These are phyloP conservation scores for Arctostaphylos glauca DNA, from an alignment of 148 eudicot species.

Conservation along the genomic window DNA sequence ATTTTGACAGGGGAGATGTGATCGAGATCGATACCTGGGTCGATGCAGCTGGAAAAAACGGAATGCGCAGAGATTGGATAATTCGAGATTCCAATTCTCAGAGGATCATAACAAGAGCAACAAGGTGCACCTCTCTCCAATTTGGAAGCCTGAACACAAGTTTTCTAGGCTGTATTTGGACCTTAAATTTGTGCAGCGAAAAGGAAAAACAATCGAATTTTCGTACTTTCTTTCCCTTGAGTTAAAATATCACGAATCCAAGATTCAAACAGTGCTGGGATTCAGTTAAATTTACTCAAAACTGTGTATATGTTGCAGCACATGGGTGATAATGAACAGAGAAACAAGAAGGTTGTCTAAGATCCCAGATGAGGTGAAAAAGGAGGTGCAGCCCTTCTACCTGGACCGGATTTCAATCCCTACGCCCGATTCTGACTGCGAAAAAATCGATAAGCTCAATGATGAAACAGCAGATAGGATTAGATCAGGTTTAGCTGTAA, in stretches of 20 bases:
- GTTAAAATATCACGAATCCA: background rate
- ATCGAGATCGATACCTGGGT: slow-evolving; percentile 90
- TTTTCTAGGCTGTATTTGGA: background rate
- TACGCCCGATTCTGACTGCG: slow-evolving; percentile 28
- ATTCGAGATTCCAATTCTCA: slow-evolving; percentile 60
- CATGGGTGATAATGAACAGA: slow-evolving; percentile 91
- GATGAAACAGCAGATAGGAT: slow-evolving; percentile 54
- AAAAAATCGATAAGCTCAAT: slow-evolving; percentile 64
- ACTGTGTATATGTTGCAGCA: slow-evolving; percentile 35
- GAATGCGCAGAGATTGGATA: slow-evolving; percentile 84
- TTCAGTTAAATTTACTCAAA: background rate
- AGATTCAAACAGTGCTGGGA: background rate
- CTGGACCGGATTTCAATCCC: slow-evolving; percentile 44
- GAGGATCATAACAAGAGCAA: slow-evolving; percentile 68
- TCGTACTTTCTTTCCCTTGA: too few relatives aligned
- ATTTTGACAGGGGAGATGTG: slow-evolving; percentile 69
- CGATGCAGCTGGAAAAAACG: slow-evolving; percentile 78
- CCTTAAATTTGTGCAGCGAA: background rate
- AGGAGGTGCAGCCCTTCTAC: slow-evolving; percentile 66
- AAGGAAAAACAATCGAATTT: too few relatives aligned
- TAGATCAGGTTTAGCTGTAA: slow-evolving; percentile 72
- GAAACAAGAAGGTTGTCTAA: slow-evolving; percentile 78
- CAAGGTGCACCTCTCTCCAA: slow-evolving; percentile 43
- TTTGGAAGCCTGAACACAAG: background rate
- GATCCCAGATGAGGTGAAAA: slow-evolving; percentile 64